phyloP scores from a whole-genome alignment of 1,139 yeast species.

The Suhomyces taliae region DNA sequence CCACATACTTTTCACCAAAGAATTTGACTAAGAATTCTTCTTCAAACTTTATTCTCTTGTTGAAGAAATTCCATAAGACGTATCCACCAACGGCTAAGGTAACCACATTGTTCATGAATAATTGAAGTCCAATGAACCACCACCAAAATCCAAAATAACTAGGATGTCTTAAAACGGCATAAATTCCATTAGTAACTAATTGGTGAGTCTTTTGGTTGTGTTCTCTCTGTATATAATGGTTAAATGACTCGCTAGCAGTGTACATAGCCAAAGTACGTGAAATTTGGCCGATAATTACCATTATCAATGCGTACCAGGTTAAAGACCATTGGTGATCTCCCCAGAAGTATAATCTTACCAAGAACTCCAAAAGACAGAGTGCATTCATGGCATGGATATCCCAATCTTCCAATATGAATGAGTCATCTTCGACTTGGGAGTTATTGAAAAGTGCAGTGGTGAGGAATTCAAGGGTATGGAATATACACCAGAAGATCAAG shows the following conservation, averaged over 20 bases:
- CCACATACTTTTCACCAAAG: conserved; percentile 64
- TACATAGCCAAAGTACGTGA: conserved; percentile 77
- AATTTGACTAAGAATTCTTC: conserved; percentile 64
- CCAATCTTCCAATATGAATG: conserved; percentile 77
- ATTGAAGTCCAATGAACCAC: conserved; percentile 90
- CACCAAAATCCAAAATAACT: conserved; percentile 88
- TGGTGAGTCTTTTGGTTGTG: conserved; percentile 54
- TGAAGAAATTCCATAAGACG: conserved; percentile 66
- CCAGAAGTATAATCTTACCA: conserved; percentile 6
- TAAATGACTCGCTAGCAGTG: conserved; percentile 85
- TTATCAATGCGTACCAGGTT: conserved; percentile 1
- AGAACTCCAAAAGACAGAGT: conserved; percentile 27
- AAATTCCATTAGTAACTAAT: conserved; percentile 74
- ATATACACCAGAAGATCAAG: conserved; percentile 51
- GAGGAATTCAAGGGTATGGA: conserved; percentile 81
- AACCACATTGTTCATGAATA: conserved; percentile 57
- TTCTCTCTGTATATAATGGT: conserved; percentile 67
- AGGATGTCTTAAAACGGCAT: conserved; percentile 73
- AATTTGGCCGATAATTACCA: conserved; percentile 61
- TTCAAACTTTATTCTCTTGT: conserved; percentile 64
- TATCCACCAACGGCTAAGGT: conserved; percentile 49
- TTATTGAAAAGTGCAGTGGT: conserved; percentile 75
- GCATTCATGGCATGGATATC: conserved; percentile 64
- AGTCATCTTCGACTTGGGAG: conserved; percentile 64
- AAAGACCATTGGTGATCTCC: conserved; percentile 1